phyloP scores from a whole-genome alignment of 805 yeast species.

The Teunomyces pallodes region DNA sequence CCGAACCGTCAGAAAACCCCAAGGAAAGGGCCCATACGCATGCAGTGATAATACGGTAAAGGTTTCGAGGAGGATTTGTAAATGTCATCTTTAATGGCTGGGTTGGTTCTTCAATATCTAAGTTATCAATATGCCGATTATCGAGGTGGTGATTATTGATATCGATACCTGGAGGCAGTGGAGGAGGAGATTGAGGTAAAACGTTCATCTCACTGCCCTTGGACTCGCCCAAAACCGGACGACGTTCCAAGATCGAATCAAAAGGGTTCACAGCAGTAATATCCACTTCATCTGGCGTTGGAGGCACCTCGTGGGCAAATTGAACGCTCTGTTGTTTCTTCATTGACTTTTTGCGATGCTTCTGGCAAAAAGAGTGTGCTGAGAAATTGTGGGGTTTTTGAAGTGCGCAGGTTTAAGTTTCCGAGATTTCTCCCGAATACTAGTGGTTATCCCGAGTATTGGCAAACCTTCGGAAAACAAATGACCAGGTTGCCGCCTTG shows the following conservation, averaged over 20 bases:
- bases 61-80: constrained; percentile 15
- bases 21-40: constrained; percentile 16
- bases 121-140: background rate
- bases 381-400: background rate
- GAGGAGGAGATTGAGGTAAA: background rate
- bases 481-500: background rate
- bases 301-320: background rate
- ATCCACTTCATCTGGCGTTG: background rate
- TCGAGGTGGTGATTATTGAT: background rate
- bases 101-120: background rate
- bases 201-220: background rate
- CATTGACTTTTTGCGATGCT: background rate
- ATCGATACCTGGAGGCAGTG: background rate
- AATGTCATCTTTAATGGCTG: constrained; percentile 12
- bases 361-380: background rate
- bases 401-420: background rate
- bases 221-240: background rate
- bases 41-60: constrained; percentile 13
- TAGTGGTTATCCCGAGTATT: background rate
- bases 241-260: background rate
- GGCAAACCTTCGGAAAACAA: background rate
- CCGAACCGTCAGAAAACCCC: constrained; percentile 20
- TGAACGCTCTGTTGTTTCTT: background rate
- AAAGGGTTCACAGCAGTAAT: background rate
- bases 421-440: background rate